Evolutionary conservation across 208 protist genomes (phyloP), one percentile per base, ranked within the genome.

Genomic region (Trypanosoma vivax): DNA sequence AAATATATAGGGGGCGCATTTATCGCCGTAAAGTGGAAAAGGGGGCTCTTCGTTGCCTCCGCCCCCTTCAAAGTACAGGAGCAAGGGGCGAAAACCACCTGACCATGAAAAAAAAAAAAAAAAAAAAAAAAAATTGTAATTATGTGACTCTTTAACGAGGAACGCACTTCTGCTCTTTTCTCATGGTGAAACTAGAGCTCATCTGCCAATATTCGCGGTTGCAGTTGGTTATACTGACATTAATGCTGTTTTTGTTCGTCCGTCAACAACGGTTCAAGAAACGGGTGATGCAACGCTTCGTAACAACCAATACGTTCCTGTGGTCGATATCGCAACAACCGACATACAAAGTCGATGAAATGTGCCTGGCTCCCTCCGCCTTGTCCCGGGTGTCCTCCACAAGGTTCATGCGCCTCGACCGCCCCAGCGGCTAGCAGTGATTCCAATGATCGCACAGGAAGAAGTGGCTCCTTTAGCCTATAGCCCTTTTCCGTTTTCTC

Each of bases 261-360:
- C 2, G 38, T 39, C 63, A 65, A 75, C 3, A 90, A 33, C 5
- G 62, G 62, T 13, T 55, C 40, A 14, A 92, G 49, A 50, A 92
- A 92, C 0, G 81, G 81, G 39, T 92, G 85, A 14, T 70, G 72
- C 39, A 92, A 65, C 0, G 85, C 81, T 13, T 88, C 79, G 2
- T 54, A 34, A 74, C 85, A 92, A 53, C 61, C 79, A 39, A 92
- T 82, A 9, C 85, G 85, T 23, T 88, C 67, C 48, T 65, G 50
- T 4, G 85, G 73, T 9, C 50, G 51, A 54, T 90, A 90, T 14
- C 57, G 45, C 43, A 92, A 50, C 11, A 92, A 54, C 11, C 47
- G 39, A 5, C 40, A 45, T 21, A 88, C 52, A 42, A 92, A 87
- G 73, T 83, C 70, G 29, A 71, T 41, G 38, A 92, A 90, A 30